Base-by-base conservation (phyloP, 1,284 basidiomycete species). In the Irpex lacteus region DNA sequence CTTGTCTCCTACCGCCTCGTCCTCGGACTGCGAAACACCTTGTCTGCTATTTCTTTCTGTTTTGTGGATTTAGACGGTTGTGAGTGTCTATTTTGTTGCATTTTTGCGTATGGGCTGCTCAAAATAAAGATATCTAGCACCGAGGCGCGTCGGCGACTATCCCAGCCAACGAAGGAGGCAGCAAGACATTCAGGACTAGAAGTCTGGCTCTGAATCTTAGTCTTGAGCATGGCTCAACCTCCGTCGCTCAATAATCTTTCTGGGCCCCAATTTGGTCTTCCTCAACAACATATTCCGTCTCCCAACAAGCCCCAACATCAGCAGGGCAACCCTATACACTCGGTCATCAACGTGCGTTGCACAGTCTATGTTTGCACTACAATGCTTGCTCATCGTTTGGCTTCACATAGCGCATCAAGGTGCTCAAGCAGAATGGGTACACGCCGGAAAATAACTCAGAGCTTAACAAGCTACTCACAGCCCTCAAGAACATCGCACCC, bases 361-460 rank as follows among this genome's bases (percentile, higher is more conserved):
- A 52, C 7, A 52, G 7, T 21, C 18, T 5, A 52, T 21, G 40
- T 44, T 9, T 44, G 18, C 8, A 52, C 8, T 1, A 52, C 7
- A 9, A 52, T 9, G n/a, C 50, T n/a, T 52, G 18, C 19, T 52
- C 18, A 52, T 21, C 5, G 9, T 47, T 47, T n/a, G n/a, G 15
- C 18, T 8, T n/a, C 2, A 8, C 55, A n/a, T 66, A 80, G 79
- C 76, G 77, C 60, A 75, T 73, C 37, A 72, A 75, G 61, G 15
- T 59, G 15, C 73, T 80, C 11, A 73, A 72, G 37, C 61, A 66
- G 19, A 70, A 69, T 53, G 79, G 79, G 15, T 69, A 65, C 60
- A 78, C 78, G 7, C 68, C 72, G 5, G 78, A 80, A 62, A 78
- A 71, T 15, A 70, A 68, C 26, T 70, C 72, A 50, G 79, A 80